Evolutionary conservation across 208 protist genomes (phyloP), one percentile per base, ranked within the genome.

Genomic region (Leishmania braziliensis): DNA sequence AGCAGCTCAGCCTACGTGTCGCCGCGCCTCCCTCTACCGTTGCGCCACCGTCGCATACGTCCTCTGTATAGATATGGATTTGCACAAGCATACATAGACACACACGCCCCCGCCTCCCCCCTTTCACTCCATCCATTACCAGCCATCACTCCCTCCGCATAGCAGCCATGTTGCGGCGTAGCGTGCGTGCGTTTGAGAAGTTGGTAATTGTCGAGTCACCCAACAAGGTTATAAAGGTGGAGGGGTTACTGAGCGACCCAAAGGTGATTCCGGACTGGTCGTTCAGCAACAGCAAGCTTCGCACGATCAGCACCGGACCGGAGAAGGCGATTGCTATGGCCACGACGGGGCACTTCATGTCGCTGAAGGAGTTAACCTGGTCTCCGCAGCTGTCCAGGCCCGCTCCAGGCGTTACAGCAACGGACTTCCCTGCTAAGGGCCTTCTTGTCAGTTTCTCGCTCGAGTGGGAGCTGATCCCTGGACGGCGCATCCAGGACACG

Each of bases 161-260:
- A 53, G 63, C 16, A 63, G 36, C 73, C 18, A 77, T 95, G 91
- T 66, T 95, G 46, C 91, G 91, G 46, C 88, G 91, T 36, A 91
- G 81, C n/a, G 43, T 92, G 53, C 73, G 75, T n/a, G 75, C 63
- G 51, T 84, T 90, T 77, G 92, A 95, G 85, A 95, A 95, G 84
- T 84, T 98, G 60, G 92, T 98, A 62, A 96, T 98, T 86, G 95
- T 98, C 5, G 95, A 98, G 86, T 98, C 95, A 12, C 95, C 95
- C 2, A 98, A 98, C 83, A 98, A 98, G 78, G 91, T 98, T 46
- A 96, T 94, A 80, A 96, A 96, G 86, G 87, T 98, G 48, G 93
- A 96, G 79, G 91, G 89, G 4, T 88, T 97, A 20, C 84, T 96
- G 82, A 96, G 95, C 75, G 84, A 96, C 77, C 83, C 93, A 5